Base-by-base conservation (phyloP, 306 rosid genomes). In the Mimosa pudica region DNA sequence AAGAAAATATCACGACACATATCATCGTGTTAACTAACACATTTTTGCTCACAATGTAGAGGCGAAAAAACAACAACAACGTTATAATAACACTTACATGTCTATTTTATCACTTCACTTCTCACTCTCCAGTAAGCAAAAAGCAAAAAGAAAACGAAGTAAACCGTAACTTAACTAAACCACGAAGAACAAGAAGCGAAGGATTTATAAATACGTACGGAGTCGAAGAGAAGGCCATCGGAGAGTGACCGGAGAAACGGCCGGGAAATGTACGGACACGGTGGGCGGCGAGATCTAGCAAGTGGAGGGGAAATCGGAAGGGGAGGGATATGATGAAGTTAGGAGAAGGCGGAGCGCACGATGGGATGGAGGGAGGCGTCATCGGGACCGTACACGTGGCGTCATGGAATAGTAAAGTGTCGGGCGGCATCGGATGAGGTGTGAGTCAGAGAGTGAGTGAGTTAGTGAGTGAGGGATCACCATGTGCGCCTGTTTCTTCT, bases 361-460 rank as follows among this genome's bases (percentile, higher is more conserved):
- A 84, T 84, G 79, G 47, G 36, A 9, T 38, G 12, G 72, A 20
- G 14, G 85, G 62, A 35, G 35, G 24, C 20, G 45, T 4, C 63
- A 70, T 85, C 73, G 10, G 0, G 30, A 1, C 74, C 88, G 82
- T 77, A 71, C 87, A 85, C 88, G 87, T 85, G 84, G 74, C 13
- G 0, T 55, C 36, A 71, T 52, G 46, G 12, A 62, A 13, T 48
- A 30, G 48, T 48, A 62, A 52, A 52, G 32, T 10, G 49, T 71
- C 65, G 32, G 20, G 46, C 5, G 44, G 51, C 33, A 48, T 46
- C 12, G 9, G 55, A 0, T 33, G 55, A 9, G 57, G 46, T 32
- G 57, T 45, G 18, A 52, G 64, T 72, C 58, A 8, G 12, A 2
- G 42, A 8, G 20, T 17, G 66, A 18, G 35, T 24, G 52, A 35